Evolutionary conservation across 768 basidiomycete species (phyloP), one percentile per base, ranked within the genome.

Genomic region (Tulasnella sp.): DNA sequence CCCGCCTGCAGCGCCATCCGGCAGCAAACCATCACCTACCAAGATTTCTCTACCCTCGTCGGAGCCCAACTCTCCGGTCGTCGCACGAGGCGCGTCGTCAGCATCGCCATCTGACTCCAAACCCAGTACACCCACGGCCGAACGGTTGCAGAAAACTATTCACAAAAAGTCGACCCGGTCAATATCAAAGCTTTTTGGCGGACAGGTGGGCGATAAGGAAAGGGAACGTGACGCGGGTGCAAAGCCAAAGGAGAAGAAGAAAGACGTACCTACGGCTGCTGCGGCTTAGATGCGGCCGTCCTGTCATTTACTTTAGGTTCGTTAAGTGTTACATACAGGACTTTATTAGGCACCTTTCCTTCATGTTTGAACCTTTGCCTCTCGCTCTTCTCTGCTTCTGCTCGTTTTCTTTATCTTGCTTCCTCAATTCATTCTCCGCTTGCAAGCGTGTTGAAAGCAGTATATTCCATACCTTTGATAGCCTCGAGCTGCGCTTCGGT

Each of bases 241-340:
- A n/a, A 77, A 77, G 36, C 39, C 38, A 7, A 77, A 77, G 56
- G 76, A 77, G 42, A 77, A 77, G 56, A 62, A 77, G 76, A 77
- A 58, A 44, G 76, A 71, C 21, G 48, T 27, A 58, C n/a, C 39
- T n/a, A 56, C 40, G 19, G 44, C 44, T 36, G 46, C 76, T 19
- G 39, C 39, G 7, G 39, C 12, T 39, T 58, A 76, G 75, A 74
- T 38, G 39, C 38, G 44, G 39, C 42, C 34, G 18, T 46, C 44
- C 46, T 46, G 52, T 27, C 18, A 56, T 76, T 16, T 48, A 4
- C 75, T 76, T 46, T 76, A 44, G 39, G 52, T 46, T 52, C 34
- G 38, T 40, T 40, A 46, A 36, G 31, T 74, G 34, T 19, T 24
- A 74, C 73, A 74, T 40, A 42, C n/a, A 24, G 73, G 44, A 74